A percentile compares a stretch with the other conserved stretches of the same genome.
Evolutionary conservation across 306 rosid genomes (phyloP).

Genomic region (Quercus bicolor): DNA sequence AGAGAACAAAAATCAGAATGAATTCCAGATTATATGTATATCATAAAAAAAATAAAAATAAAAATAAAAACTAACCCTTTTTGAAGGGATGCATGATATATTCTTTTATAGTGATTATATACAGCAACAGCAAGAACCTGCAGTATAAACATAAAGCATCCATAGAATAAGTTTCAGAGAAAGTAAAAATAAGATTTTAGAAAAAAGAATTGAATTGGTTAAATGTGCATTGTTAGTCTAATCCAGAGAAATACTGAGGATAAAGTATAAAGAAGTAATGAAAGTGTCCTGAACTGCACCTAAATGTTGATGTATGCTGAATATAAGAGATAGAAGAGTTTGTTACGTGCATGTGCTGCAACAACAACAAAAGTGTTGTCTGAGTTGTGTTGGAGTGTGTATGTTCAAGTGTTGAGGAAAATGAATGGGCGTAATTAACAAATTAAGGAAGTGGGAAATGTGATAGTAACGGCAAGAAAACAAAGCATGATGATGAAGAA

Average conservation of each 20-base stretch:
- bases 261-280: not conserved
- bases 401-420: not conserved
- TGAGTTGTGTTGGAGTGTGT: not conserved
- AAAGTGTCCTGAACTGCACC: not conserved
- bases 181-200: not conserved
- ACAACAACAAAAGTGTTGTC: not conserved
- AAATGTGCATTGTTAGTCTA: not conserved
- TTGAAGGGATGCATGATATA: constrained; percentile 60
- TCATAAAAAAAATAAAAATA: not conserved
- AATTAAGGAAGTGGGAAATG: not conserved
- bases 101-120: constrained; percentile 94
- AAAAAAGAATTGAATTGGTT: not conserved
- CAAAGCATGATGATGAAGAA: not conserved
- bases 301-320: not conserved
- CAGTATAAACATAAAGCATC: constrained; percentile 32
- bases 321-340: not conserved
- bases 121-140: constrained; percentile 99
- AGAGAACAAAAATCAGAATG: not conserved
- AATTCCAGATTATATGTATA: not conserved
- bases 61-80: constrained; percentile 67
- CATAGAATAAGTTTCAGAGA: constrained; percentile 17
- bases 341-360: not conserved
- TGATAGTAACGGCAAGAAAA: not conserved
- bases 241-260: not conserved
- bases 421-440: not conserved